Conservation (phyloP, 345 rosid species). For the Salix caprea region DNA sequence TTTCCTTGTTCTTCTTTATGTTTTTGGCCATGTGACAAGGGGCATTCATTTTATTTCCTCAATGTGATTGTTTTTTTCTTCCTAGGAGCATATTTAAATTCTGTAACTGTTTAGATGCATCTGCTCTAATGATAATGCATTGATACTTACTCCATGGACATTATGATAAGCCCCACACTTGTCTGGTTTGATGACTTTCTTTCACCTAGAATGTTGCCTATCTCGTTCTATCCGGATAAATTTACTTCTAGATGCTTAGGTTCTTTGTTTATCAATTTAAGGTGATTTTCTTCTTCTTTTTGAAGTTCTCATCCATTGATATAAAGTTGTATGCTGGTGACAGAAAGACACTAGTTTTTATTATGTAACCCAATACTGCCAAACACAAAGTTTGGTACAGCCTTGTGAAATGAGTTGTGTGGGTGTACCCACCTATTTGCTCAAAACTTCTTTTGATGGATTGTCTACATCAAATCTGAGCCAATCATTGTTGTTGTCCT, state of each 20-base stretch:
- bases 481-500: not conserved
- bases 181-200: not conserved
- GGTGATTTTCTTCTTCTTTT: not conserved
- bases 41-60: not conserved
- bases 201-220: not conserved
- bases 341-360: not conserved
- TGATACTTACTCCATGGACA: no score
- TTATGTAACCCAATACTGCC: not conserved
- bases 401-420: no score
- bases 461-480: not conserved
- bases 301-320: not conserved
- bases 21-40: not conserved
- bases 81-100: no score
- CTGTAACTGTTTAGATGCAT: not conserved
- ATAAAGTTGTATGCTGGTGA: not conserved
- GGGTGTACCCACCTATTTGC: not conserved
- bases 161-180: not conserved
- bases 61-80: not conserved
- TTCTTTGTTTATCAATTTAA: not conserved
- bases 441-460: not conserved
- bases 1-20: not conserved
- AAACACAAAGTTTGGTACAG: not conserved
- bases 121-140: not conserved
- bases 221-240: not conserved
- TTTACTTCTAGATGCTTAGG: not conserved